phyloP scores from a whole-genome alignment of 1,139 yeast genomes.

The Yamadazyma songkhlaensis region DNA sequence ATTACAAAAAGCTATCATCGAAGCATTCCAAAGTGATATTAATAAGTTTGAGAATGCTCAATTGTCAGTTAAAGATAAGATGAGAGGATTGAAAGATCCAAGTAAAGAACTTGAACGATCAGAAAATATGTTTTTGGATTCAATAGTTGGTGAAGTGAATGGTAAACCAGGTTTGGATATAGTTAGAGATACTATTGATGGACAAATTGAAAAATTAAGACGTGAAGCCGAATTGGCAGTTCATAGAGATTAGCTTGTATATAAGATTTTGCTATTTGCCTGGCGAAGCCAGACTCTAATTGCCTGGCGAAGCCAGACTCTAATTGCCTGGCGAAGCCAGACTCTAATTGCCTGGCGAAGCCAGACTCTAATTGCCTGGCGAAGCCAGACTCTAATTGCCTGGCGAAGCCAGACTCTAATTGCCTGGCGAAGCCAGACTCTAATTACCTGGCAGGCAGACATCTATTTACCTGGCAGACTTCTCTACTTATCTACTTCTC shows the following conservation, averaged over 20 bases:
- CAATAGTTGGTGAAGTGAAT: conserved; percentile 34
- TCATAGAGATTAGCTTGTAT: conserved; percentile 6
- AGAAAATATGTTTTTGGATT: conserved; percentile 36
- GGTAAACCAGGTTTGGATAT: conserved; percentile 49
- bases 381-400: too few relatives aligned
- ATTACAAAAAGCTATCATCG: conserved; percentile 53
- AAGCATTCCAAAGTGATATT: conserved; percentile 51
- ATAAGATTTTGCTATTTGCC: background rate
- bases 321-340: too few relatives aligned
- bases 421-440: too few relatives aligned
- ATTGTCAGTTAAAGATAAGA: conserved; percentile 34
- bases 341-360: too few relatives aligned
- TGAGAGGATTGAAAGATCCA: conserved; percentile 29
- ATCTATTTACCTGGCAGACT: too few relatives aligned
- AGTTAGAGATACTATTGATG: conserved; percentile 38
- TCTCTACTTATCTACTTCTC: too few relatives aligned
- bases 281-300: too few relatives aligned
- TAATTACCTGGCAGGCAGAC: too few relatives aligned
- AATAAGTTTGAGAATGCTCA: conserved; percentile 36
- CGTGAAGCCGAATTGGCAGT: conserved; percentile 29
- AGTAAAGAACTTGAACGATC: conserved; percentile 25
- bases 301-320: too few relatives aligned
- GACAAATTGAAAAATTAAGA: conserved; percentile 34
- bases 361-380: too few relatives aligned
- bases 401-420: too few relatives aligned